These are phyloP conservation scores for Populus simonii DNA, from an alignment of 345 rosid genomes.

Conservation along the genomic window DNA sequence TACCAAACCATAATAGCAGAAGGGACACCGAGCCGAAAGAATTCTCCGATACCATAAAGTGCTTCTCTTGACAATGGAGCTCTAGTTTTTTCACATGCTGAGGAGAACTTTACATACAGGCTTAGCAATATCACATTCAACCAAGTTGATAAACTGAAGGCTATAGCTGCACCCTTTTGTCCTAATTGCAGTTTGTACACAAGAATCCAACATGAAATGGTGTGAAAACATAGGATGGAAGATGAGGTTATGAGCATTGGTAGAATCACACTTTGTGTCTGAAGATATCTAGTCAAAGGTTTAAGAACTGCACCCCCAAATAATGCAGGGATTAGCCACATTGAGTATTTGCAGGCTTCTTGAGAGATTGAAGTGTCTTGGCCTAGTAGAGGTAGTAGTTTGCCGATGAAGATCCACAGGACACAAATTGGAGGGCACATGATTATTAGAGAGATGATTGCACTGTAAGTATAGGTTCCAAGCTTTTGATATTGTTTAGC, in stretches of 20 bases:
- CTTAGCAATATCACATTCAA: conserved; percentile 3
- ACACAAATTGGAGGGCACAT: conserved; percentile 13
- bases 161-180: conserved; percentile 10
- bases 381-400: conserved; percentile 10
- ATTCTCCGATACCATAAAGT: conserved; percentile 4
- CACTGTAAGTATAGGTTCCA: conserved; percentile 17
- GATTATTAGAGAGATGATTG: conserved; percentile 9
- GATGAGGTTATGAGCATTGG: conserved; percentile 19
- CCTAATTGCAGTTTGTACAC: conserved; percentile 13
- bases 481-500: conserved; percentile 23
- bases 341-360: conserved; percentile 14
- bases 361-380: conserved; percentile 11
- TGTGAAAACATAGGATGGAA: conserved; percentile 4
- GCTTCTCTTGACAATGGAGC: conserved; percentile 7
- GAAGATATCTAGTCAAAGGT: conserved; percentile 23
- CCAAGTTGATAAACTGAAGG: conserved; percentile 21
- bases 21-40: conserved; percentile 15
- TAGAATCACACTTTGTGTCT: conserved; percentile 13
- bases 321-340: conserved; percentile 19
- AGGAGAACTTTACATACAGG: conserved; percentile 7
- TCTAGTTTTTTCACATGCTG: conserved; percentile 13
- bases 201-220: background rate
- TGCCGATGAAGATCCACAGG: conserved; percentile 18
- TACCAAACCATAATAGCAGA: conserved; percentile 28
- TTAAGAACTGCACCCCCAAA: conserved; percentile 17